Evolutionary conservation across 169 alveolate genomes (phyloP), one percentile per base, ranked within the genome.

Genomic region (Plasmodium cynomolgi): DNA sequence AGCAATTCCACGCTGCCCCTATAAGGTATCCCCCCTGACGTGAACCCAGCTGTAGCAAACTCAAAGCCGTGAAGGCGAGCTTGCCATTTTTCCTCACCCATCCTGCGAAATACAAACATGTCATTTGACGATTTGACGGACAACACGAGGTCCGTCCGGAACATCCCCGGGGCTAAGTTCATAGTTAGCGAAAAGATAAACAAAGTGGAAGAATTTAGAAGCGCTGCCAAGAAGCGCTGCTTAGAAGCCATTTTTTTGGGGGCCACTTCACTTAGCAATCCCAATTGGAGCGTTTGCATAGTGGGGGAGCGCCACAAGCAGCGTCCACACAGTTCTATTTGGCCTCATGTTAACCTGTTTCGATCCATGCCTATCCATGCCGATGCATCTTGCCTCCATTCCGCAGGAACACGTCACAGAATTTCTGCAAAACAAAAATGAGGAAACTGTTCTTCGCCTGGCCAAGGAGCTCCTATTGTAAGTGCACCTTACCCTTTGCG

Each of bases 71-170:
- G 15, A 68, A 68, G 39, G 29, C 29, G 39, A 68, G 31, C 31
- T 23, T 68, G 37, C 37, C 77, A 68, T 29, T 68, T 68, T 68
- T 8, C 31, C 77, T 20, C n/a, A 11, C 37, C 77, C 77, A 8
- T 68, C 31, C 20, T 68, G 37, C 37, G 15, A 68, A 26, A 68
- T 68, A 29, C 77, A 68, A 84, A 88, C 71, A 88, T 88, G 94
- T 88, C 94, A 80, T 88, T 88, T 44, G 94, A 88, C n/a, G 94
- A 80, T 88, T 88, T 88, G 74, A 88, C 94, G 54, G 94, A 88
- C 54, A 88, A 88, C 29, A 79, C 94, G 72, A 88, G 62, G 83
- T 88, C 94, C 82, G 83, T 88, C 72, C 81, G 94, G 94, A 88
- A 88, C 72, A 80, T 88, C 83, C 94, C 94, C 20, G 94, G 94